These are phyloP conservation scores for Phylloporus sp. DNA, from an alignment of 768 basidiomycete species.

Conservation along the genomic window DNA sequence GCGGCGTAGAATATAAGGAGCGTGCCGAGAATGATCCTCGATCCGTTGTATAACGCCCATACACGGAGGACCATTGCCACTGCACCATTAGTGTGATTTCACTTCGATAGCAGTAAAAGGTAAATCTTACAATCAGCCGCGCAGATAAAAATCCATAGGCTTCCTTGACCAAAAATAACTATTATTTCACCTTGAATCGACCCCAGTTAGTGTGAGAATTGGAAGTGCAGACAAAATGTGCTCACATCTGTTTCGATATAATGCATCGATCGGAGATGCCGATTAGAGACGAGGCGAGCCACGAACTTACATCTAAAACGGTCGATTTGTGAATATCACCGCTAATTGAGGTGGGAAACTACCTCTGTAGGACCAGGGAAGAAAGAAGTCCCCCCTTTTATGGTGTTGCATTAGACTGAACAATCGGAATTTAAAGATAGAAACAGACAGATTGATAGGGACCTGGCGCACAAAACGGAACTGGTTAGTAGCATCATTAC, in stretches of 20 bases:
- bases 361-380: not conserved
- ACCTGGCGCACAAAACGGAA: not conserved
- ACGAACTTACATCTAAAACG: not conserved
- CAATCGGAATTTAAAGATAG: not conserved
- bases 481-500: not conserved
- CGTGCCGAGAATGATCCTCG: not conserved
- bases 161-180: no score
- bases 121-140: no score
- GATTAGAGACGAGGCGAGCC: no score
- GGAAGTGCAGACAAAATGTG: not conserved
- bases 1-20: not conserved
- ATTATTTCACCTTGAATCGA: no score
- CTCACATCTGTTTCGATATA: not conserved
- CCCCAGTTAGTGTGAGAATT: not conserved
- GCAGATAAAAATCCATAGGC: no score
- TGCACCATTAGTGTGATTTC: no score
- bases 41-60: not conserved
- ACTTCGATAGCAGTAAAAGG: no score
- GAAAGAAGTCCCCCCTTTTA: not conserved
- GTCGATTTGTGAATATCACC: not conserved
- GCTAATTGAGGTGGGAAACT: not conserved
- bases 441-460: not conserved
- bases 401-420: not conserved
- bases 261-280: not conserved
- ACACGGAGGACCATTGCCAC: not conserved